Evolutionary conservation across 1,284 basidiomycete species (phyloP), one percentile per base, ranked within the genome.

Genomic region (Austroboletus novae-zelandiae): DNA sequence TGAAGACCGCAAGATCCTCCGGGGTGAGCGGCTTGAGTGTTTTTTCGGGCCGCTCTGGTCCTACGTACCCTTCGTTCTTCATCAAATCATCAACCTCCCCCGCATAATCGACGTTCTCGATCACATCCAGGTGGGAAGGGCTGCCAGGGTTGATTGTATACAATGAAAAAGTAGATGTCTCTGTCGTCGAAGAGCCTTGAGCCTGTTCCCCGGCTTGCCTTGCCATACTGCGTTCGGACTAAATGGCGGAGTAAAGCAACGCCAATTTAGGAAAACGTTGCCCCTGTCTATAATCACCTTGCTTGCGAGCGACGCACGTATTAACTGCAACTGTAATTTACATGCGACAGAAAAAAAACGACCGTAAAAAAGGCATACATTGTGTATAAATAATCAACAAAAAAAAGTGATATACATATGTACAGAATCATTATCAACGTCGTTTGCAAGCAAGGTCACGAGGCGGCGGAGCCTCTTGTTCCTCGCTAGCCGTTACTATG

Each of bases 1-100:
- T 80, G 69, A 85, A 91, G 13, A 77, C 81, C 40, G 81, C 83
- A 35, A 91, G 74, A 8, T 83, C 86, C 62, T 89, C 85, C 3
- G 76, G 74, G 1, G 83, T 86, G 40, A 91, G 71, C 1, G 86
- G 86, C 60, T 89, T 84, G 39, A 89, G 76, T 4, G 77, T 72
- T 64, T 81, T 80, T 45, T 55, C 43, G 14, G 69, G 63, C 4
- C 18, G 34, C 14, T 14, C n/a, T 36, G 79, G 78, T 1, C 77
- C 83, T 39, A 79, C 70, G 55, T 83, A 83, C 5, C 83, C 83
- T 54, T 78, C 75, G 2, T 65, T 74, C 55, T 80, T 72, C 80
- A 84, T 81, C 41, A 79, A 78, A 13, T 74, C 69, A 27, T 47
- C 63, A 1, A 67, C 35, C 18, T 48, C 58, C 4, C 43, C 52